Percentiles rank a stretch among this genome's conserved stretches.
These are phyloP conservation scores for Kalaharituber pfeilii DNA, from an alignment of 2,329 filamentous ascomycete species.

Conservation along the genomic window DNA sequence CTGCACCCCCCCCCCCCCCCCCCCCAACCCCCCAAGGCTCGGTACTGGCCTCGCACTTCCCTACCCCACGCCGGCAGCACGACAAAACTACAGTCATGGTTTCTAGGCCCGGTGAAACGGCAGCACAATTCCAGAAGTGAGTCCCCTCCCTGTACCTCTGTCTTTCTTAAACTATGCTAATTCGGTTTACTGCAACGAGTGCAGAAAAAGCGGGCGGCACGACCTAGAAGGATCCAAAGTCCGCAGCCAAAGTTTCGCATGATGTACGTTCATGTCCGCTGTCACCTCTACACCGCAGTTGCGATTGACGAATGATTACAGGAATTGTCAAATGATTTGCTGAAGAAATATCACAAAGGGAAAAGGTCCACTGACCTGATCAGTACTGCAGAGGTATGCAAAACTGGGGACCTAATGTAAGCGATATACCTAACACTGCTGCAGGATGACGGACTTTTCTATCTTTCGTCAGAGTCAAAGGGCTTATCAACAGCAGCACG, in stretches of 20 bases:
- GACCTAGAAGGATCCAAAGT: not conserved
- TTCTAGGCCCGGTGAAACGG: not conserved
- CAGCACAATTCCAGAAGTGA: not conserved
- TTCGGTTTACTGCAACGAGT: not conserved
- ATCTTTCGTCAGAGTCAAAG: slow-evolving; percentile 93
- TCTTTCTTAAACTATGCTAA: too few species aligned
- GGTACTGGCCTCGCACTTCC: not conserved
- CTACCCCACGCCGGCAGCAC: too few species aligned
- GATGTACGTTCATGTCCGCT: not conserved
- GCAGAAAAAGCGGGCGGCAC: not conserved
- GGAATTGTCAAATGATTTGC: slow-evolving; percentile 40
- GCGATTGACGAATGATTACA: not conserved
- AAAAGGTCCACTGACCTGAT: slow-evolving; percentile 50
- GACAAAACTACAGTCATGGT: not conserved
- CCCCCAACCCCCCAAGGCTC: not conserved
- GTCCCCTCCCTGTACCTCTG: not conserved
- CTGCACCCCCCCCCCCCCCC: too few species aligned
- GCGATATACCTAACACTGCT: not conserved
- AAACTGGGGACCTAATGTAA: too few species aligned
- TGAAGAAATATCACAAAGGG: slow-evolving; percentile 51
- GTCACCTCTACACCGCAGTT: not conserved
- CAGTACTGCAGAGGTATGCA: slow-evolving; percentile 34
- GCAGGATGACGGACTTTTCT: slow-evolving; percentile 64
- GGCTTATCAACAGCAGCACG: slow-evolving; percentile 90
- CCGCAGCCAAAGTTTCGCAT: slow-evolving; percentile 33